Percentiles rank a stretch among this genome's conserved stretches.
phyloP scores from a whole-genome alignment of 345 rosid genomes.

The Aquilaria malaccensis region DNA sequence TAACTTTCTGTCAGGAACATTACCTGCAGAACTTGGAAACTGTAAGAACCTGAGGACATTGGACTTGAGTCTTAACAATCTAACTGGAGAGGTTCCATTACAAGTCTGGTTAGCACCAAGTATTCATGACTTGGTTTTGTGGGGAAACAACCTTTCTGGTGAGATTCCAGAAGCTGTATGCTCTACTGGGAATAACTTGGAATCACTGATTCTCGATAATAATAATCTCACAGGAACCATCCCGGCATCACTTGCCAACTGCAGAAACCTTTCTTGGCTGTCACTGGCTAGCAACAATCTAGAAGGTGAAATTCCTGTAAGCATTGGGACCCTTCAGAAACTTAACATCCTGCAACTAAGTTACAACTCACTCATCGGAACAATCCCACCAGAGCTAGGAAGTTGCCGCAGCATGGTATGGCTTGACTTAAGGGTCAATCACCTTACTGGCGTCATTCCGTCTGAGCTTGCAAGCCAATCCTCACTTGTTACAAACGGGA shows the following conservation, averaged over 20 bases:
- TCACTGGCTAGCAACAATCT: constrained; percentile 75
- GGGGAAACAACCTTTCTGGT: constrained; percentile 93
- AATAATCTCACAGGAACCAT: constrained; percentile 56
- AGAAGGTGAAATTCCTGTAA: constrained; percentile 54
- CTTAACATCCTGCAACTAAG: constrained; percentile 70
- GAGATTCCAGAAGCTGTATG: constrained; percentile 64
- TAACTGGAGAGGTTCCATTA: constrained; percentile 49
- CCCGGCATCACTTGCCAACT: constrained; percentile 55
- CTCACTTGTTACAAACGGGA: constrained; percentile 24
- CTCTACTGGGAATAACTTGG: constrained; percentile 48
- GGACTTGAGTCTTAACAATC: constrained; percentile 68
- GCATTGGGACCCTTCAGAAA: constrained; percentile 43
- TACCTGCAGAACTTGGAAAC: constrained; percentile 52
- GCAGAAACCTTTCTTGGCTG: constrained; percentile 80
- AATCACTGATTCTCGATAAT: constrained; percentile 77
- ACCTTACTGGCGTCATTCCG: constrained; percentile 49
- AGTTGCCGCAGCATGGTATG: constrained; percentile 69
- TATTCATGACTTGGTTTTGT: constrained; percentile 63
- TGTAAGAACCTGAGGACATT: constrained; percentile 61
- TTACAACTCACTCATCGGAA: constrained; percentile 64
- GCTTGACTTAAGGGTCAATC: constrained; percentile 79
- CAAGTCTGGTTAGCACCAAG: constrained; percentile 63
- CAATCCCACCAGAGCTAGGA: constrained; percentile 59
- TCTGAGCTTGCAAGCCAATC: constrained; percentile 49
- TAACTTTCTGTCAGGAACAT: constrained; percentile 68